Base-by-base conservation (phyloP, 2,329 filamentous ascomycete species). In the Cercospora berteroae region DNA sequence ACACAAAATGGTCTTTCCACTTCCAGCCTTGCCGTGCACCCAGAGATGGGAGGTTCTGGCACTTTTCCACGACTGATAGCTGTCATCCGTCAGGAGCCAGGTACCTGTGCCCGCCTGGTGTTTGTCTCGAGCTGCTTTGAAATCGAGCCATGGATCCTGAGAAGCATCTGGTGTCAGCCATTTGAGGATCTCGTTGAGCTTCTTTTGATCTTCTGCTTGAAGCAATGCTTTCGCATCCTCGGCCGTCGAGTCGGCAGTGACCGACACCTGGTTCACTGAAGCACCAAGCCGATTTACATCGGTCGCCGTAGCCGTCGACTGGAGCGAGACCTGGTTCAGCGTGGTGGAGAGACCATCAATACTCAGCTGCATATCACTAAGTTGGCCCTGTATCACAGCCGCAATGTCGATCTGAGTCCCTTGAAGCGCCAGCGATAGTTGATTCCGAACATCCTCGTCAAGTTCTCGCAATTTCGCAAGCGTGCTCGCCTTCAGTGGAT, bases 1-100 rank as follows among this genome's bases (percentile, higher is more conserved):
- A 60, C 61, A 69, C 5, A 74, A 63, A 6, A 73, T 55, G 8
- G 72, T 73, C 66, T 74, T 74, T 9, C 73, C 70, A 48, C 71
- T 71, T 9, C 73, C 73, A 56, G 72, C 57, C 33, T 65, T 71
- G 50, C 73, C 73, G 29, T 70, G 63, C 13, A 74, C 18, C 72
- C 73, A 74, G 5, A 75, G 18, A 60, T 64, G 56, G 4, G 23
- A 12, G 23, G 18, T 20, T 0, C 5, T 13, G 9, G 55, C 69
- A 1, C 27, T 6, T 31, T 69, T 67, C 73, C 73, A 75, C 2
- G n/a, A 39, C 31, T 60, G 36, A 64, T 74, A 74, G 16, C 48
- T 23, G 16, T 55, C 31, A 18, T 13, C 33, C 16, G 66, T 23
- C 8, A 74, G 67, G 10, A 75, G 59, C 73, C 74, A 75, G 18